Conservation (phyloP, 768 basidiomycete species). For the Steccherinum ochraceum region DNA sequence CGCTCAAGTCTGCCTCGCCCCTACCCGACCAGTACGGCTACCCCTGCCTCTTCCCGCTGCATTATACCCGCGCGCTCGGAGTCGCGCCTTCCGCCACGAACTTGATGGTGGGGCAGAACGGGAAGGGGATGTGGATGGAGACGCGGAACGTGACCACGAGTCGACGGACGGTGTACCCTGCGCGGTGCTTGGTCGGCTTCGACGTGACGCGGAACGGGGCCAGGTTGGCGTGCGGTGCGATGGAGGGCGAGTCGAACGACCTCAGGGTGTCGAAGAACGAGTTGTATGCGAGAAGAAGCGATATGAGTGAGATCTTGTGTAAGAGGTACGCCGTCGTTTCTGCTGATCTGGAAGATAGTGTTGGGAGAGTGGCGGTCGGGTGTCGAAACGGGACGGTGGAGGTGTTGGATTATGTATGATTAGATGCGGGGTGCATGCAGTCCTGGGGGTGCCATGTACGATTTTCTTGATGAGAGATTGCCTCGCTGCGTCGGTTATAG, state of each 20-base stretch:
- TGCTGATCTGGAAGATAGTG: conserved; percentile 27
- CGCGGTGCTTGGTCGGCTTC: conserved; percentile 27
- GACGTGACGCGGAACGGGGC: conserved; percentile 8
- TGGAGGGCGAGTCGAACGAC: conserved; percentile 6
- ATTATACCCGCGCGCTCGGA: conserved; percentile 14
- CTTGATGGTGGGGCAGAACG: conserved; percentile 22
- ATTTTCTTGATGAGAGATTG: neutral
- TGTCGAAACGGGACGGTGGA: neutral
- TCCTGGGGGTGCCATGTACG: neutral
- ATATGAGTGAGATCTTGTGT: conserved; percentile 24
- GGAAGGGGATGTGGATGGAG: conserved; percentile 31
- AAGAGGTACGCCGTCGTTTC: conserved; percentile 23
- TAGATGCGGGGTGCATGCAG: neutral
- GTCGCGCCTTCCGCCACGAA: conserved; percentile 25
- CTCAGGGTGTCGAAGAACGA: conserved; percentile 19
- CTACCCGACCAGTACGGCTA: conserved; percentile 5
- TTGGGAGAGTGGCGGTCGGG: conserved; percentile 29
- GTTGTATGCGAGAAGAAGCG: conserved; percentile 24
- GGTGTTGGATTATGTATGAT: neutral
- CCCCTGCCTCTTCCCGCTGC: conserved; percentile 22
- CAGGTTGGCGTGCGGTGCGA: neutral
- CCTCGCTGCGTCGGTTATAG: neutral
- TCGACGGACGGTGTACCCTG: conserved; percentile 22
- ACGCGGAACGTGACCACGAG: conserved; percentile 24
- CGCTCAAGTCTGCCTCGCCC: neutral